Base-by-base conservation (phyloP, 2,329 filamentous ascomycete species). In the Hypoxylon sp. region DNA sequence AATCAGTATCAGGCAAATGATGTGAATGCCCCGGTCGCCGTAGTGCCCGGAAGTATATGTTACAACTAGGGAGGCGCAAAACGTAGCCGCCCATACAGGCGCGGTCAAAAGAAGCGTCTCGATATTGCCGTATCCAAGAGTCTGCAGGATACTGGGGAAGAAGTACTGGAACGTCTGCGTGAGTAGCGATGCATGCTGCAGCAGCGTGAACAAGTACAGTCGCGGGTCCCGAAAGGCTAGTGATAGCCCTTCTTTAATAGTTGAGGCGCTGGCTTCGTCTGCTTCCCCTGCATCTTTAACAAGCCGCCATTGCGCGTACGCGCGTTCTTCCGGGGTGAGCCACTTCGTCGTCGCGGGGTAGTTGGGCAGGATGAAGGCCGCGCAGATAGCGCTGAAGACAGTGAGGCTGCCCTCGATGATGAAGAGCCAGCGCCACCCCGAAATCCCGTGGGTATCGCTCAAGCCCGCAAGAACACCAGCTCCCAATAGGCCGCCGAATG, bases 131-230 rank as follows among this genome's bases (percentile, higher is more conserved):
- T 87, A 91, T 0, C 87, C 86, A 0, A 91, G 82, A 0, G 87
- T 89, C 46, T 87, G 82, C 0, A 90, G 86, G 43, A 91, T 89
- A 0, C 84, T 87, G 0, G 89, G 89, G 77, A 91, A 90, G 79
- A 90, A 90, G 74, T 90, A 90, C 49, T 89, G 86, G 72, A 90
- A 89, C 0, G 84, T 86, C 72, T 88, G 85, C 0, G 82, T 82
- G 1, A 86, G 76, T 14, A 87, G 69, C 32, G 80, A 84, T n/a
- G 82, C 73, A 61, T 87, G 86, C 72, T 88, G 85, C 2, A 88
- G 76, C 21, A 88, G 76, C 1, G 86, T 80, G 57, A 88, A 87
- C 1, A 88, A 67, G 67, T 86, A 88, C 0, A 87, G 77, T 1
- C 83, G 80, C 4, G 82, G 83, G 69, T 87, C 85, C 5, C 75